phyloP scores from a whole-genome alignment of 2,329 filamentous ascomycete genomes.

The Reticulascus tulasneorum region DNA sequence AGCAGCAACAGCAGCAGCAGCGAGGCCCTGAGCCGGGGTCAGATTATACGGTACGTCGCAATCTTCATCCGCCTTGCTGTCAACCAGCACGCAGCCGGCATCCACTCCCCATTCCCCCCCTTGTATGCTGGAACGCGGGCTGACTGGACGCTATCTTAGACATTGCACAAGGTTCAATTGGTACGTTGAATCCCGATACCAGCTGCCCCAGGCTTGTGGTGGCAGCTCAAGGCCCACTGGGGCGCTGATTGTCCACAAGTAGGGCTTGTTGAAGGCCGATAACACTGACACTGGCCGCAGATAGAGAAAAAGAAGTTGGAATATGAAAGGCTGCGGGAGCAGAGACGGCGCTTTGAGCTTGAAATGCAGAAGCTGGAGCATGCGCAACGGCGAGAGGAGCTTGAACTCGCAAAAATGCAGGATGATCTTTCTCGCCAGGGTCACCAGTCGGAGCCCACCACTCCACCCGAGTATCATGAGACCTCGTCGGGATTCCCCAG shows the following conservation, averaged over 20 bases:
- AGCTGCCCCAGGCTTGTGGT: background rate
- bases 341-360: slow-evolving; percentile 83
- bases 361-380: slow-evolving; percentile 89
- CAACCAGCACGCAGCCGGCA: too few species aligned
- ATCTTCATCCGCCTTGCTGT: background rate
- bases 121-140: background rate
- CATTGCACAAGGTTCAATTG: slow-evolving; percentile 70
- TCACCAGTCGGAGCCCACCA: slow-evolving; percentile 91
- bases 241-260: slow-evolving; percentile 1
- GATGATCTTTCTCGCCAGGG: slow-evolving; percentile 69
- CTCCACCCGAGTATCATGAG: slow-evolving; percentile 88
- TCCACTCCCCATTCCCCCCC: too few species aligned
- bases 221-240: background rate
- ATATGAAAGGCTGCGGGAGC: slow-evolving; percentile 85
- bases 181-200: slow-evolving; percentile 47
- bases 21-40: slow-evolving; percentile 42
- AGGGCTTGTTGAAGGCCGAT: slow-evolving; percentile 1
- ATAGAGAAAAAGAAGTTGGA: slow-evolving; percentile 91
- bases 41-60: slow-evolving; percentile 41
- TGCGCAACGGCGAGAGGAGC: slow-evolving; percentile 76
- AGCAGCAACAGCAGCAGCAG: too few species aligned
- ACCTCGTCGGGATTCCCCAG: slow-evolving; percentile 66
- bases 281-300: slow-evolving; percentile 48
- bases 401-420: slow-evolving; percentile 80
- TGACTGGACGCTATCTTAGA: slow-evolving; percentile 36